Evolutionary conservation across 1,284 basidiomycete genomes (phyloP).

Genomic region (Hemileia vastatrix): DNA sequence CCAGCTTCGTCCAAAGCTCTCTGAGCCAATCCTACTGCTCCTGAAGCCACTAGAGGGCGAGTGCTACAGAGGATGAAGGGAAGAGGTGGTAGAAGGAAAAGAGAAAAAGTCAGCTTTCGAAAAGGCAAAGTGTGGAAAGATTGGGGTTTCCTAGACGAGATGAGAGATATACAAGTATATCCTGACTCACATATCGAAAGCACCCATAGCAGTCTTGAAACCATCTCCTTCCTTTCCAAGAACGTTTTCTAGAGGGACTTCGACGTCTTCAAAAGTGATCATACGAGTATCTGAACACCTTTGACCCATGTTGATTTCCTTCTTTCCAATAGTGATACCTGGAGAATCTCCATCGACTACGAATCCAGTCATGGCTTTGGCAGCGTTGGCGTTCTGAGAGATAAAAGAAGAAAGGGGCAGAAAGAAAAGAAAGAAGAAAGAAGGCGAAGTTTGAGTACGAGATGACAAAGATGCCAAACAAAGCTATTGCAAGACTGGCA

Average conservation of each 20-base stretch:
- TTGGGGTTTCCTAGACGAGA: too few relatives aligned
- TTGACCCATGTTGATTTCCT: constrained; percentile 55
- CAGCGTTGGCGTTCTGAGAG: constrained; percentile 46
- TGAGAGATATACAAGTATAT: too few relatives aligned
- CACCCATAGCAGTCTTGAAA: constrained; percentile 51
- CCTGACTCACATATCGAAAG: constrained; percentile 54
- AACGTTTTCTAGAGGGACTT: constrained; percentile 49
- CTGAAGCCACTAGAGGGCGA: constrained; percentile 49
- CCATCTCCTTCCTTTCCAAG: constrained; percentile 51
- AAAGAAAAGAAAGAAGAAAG: too few relatives aligned
- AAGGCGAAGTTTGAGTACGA: too few relatives aligned
- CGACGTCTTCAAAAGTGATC: constrained; percentile 52
- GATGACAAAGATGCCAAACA: too few relatives aligned
- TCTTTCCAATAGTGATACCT: constrained; percentile 49
- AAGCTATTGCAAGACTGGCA: not conserved
- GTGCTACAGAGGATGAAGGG: too few relatives aligned
- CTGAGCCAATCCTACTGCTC: constrained; percentile 51
- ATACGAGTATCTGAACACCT: constrained; percentile 52
- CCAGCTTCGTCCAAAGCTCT: constrained; percentile 51
- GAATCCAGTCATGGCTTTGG: constrained; percentile 51
- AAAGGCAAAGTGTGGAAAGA: not conserved
- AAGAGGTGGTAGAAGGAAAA: constrained; percentile 37
- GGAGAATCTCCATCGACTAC: constrained; percentile 50
- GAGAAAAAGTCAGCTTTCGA: not conserved
- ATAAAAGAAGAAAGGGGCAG: not conserved